Percentiles rank a stretch among this genome's conserved stretches.
Evolutionary conservation across 2,329 filamentous ascomycete species (phyloP).

Genomic region (Ascochyta pisi): DNA sequence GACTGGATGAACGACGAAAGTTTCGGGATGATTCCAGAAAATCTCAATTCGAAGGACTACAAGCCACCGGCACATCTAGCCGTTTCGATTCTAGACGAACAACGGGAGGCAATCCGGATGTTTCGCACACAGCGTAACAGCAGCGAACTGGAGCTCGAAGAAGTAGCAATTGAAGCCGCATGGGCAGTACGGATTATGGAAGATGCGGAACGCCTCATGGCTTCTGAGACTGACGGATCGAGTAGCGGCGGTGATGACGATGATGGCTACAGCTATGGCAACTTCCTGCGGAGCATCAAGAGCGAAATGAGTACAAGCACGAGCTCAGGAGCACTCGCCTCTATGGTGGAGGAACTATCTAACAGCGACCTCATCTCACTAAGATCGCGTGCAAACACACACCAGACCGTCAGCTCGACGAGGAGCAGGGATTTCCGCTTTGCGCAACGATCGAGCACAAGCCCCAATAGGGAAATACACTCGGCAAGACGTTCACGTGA

Average conservation of each 20-base stretch:
- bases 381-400: not conserved
- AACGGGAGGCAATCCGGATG: constrained; percentile 21
- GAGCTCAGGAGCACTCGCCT: constrained; percentile 2
- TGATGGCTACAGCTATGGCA: constrained; percentile 23
- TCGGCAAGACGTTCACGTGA: not conserved
- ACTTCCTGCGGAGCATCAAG: constrained; percentile 25
- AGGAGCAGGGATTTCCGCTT: not conserved
- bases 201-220: constrained; percentile 14
- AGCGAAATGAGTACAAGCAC: constrained; percentile 10
- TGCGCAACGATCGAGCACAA: not conserved
- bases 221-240: constrained; percentile 1
- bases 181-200: constrained; percentile 25
- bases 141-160: constrained; percentile 1
- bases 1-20: constrained; percentile 14
- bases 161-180: constrained; percentile 12
- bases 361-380: not conserved
- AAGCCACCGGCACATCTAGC: not conserved
- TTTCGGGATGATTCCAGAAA: not conserved
- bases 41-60: not conserved
- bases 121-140: constrained; percentile 13
- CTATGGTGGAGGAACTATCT: constrained; percentile 10
- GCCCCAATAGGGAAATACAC: not conserved
- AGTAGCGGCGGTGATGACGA: constrained; percentile 8
- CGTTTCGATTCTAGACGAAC: constrained; percentile 23
- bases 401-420: not conserved